Percentiles rank a stretch among this genome's conserved stretches.
Conservation (phyloP, 768 basidiomycete species). For the Boletus reticulatus region DNA sequence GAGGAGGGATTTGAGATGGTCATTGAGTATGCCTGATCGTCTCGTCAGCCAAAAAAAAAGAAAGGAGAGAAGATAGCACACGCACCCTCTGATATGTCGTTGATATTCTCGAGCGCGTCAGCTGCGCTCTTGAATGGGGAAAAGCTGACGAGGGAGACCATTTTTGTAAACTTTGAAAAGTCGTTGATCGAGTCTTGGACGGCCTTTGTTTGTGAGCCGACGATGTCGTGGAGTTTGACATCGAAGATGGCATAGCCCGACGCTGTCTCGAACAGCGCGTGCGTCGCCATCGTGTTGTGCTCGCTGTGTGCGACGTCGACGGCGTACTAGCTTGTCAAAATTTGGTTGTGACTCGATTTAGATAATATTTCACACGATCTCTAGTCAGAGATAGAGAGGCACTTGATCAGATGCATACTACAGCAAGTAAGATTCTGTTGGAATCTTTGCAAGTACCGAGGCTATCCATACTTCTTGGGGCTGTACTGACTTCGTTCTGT, state of each 20-base stretch:
- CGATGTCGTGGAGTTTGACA: conserved; percentile 81
- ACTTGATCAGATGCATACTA: no score
- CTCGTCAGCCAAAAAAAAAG: not conserved
- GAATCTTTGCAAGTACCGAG: no score
- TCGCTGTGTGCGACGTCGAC: conserved; percentile 37
- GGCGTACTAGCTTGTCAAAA: conserved; percentile 18
- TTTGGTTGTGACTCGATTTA: conserved; percentile 15
- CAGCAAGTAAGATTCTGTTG: no score
- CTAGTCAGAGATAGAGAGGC: no score
- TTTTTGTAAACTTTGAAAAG: conserved; percentile 85
- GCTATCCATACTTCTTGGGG: no score
- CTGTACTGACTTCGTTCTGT: no score
- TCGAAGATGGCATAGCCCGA: conserved; percentile 94
- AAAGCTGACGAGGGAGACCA: conserved; percentile 89
- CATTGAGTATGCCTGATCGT: conserved; percentile 73
- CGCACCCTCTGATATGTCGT: conserved; percentile 94
- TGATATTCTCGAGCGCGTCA: conserved; percentile 91
- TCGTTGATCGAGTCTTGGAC: conserved; percentile 88
- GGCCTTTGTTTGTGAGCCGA: conserved; percentile 72
- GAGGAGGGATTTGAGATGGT: conserved; percentile 77
- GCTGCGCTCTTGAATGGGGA: conserved; percentile 92
- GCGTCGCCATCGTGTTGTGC: conserved; percentile 57
- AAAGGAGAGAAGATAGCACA: not conserved
- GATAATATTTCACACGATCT: conserved; percentile 4
- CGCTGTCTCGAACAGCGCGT: conserved; percentile 90